Conservation (phyloP, 495 filamentous ascomycete species). For the Chaetomium tenue region DNA sequence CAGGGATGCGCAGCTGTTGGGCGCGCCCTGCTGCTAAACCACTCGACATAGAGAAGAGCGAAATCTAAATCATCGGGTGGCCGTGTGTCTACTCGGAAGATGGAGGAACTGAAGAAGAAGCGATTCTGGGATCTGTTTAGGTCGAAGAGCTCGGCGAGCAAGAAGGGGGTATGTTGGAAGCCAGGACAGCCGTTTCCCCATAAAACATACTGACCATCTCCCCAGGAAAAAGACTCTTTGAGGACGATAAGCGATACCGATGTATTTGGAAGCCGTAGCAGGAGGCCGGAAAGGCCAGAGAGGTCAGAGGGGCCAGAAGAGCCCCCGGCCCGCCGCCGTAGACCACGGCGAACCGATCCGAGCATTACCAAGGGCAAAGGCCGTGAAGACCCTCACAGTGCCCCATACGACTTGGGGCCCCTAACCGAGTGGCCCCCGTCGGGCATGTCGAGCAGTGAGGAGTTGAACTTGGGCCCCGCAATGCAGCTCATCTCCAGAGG, state of each 20-base stretch:
- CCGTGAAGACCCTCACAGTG: slow-evolving; percentile 36
- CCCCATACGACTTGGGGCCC: slow-evolving; percentile 38
- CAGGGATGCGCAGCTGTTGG: slow-evolving; percentile 10
- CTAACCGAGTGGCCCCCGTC: slow-evolving; percentile 50
- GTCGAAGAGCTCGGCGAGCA: slow-evolving; percentile 24
- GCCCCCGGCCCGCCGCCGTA: slow-evolving; percentile 34
- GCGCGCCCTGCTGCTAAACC: background rate
- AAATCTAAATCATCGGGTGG: background rate
- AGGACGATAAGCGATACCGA: slow-evolving; percentile 23
- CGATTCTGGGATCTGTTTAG: slow-evolving; percentile 26
- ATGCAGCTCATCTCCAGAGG: slow-evolving; percentile 50
- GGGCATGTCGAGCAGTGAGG: slow-evolving; percentile 43
- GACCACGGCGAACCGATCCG: slow-evolving; percentile 42
- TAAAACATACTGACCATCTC: slow-evolving; percentile 10
- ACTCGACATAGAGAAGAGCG: background rate
- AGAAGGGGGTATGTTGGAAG: slow-evolving; percentile 18
- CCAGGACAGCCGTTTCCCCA: background rate
- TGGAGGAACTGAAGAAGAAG: slow-evolving; percentile 26
- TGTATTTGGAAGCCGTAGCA: slow-evolving; percentile 1
- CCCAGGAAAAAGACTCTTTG: slow-evolving; percentile 20
- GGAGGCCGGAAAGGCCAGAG: slow-evolving; percentile 17
- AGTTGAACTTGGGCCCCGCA: slow-evolving; percentile 46
- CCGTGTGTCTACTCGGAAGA: background rate
- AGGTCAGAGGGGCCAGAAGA: slow-evolving; percentile 17
- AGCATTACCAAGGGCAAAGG: slow-evolving; percentile 46